Conservation (phyloP, 257 asterid species). For the Thymus mandschuricus region DNA sequence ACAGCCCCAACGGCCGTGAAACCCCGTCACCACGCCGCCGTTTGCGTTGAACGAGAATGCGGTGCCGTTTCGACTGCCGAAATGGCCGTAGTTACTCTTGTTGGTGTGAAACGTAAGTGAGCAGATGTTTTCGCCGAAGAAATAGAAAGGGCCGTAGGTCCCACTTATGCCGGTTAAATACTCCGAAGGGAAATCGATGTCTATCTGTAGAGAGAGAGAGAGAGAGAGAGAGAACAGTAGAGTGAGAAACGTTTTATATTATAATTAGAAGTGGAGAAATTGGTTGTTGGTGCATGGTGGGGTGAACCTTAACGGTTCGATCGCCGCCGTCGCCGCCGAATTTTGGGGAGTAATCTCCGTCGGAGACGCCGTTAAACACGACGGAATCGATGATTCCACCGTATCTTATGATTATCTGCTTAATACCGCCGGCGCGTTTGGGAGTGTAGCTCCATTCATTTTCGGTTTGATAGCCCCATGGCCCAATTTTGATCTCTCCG, state of each 20-base stretch:
- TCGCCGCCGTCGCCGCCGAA: not conserved
- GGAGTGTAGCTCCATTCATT: not conserved
- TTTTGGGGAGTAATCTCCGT: not conserved
- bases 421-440: not conserved
- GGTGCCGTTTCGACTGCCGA: not conserved
- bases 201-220: not conserved
- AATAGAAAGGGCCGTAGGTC: not conserved
- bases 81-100: not conserved
- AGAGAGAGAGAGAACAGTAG: too few relatives aligned
- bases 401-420: not conserved
- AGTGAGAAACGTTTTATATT: too few relatives aligned
- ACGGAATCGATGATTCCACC: not conserved
- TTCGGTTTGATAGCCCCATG: not conserved
- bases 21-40: not conserved
- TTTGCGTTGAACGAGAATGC: not conserved
- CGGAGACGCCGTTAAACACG: not conserved
- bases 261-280: not conserved
- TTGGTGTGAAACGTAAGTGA: not conserved
- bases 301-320: not conserved
- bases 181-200: not conserved
- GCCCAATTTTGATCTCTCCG: not conserved
- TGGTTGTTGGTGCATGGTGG: not conserved
- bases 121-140: not conserved
- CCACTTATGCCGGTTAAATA: not conserved
- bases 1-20: not conserved